Evolutionary conservation across 768 basidiomycete genomes (phyloP).

Genomic region (Termitomyces titanicus): DNA sequence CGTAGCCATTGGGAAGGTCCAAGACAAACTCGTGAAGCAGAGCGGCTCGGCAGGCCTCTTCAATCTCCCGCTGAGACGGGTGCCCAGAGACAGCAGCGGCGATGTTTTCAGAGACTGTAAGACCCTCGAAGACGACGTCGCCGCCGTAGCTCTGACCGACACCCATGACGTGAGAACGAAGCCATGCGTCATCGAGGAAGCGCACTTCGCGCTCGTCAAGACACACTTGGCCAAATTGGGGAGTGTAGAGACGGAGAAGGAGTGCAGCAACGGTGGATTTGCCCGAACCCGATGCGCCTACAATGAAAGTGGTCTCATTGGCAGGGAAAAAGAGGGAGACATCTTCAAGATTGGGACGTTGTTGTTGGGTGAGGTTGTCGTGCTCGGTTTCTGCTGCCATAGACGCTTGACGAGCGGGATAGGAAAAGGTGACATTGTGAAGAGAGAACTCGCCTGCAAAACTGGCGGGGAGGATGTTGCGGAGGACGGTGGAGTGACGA

Average conservation of each 20-base stretch:
- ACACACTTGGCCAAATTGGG: conserved; percentile 59
- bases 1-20: conserved; percentile 85
- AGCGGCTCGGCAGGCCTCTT: conserved; percentile 78
- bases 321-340: conserved; percentile 68
- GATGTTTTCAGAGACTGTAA: conserved; percentile 82
- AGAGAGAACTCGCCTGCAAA: conserved; percentile 79
- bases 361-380: conserved; percentile 48
- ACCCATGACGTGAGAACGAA: conserved; percentile 65
- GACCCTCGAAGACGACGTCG: conserved; percentile 75
- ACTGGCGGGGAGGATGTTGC: conserved; percentile 59
- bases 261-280: conserved; percentile 89
- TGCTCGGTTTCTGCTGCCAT: not conserved
- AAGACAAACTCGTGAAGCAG: conserved; percentile 84
- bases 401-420: conserved; percentile 58
- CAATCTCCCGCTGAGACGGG: conserved; percentile 66
- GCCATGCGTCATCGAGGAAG: conserved; percentile 70
- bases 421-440: conserved; percentile 73
- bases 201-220: conserved; percentile 82
- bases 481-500: conserved; percentile 28
- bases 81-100: conserved; percentile 63
- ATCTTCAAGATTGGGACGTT: conserved; percentile 54
- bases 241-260: conserved; percentile 74
- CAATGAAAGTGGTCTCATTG: conserved; percentile 85
- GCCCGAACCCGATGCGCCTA: conserved; percentile 88
- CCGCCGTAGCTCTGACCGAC: conserved; percentile 63